Evolutionary conservation across 768 basidiomycete genomes (phyloP), one percentile per base, ranked within the genome.

Genomic region (Lentinus brumalis): DNA sequence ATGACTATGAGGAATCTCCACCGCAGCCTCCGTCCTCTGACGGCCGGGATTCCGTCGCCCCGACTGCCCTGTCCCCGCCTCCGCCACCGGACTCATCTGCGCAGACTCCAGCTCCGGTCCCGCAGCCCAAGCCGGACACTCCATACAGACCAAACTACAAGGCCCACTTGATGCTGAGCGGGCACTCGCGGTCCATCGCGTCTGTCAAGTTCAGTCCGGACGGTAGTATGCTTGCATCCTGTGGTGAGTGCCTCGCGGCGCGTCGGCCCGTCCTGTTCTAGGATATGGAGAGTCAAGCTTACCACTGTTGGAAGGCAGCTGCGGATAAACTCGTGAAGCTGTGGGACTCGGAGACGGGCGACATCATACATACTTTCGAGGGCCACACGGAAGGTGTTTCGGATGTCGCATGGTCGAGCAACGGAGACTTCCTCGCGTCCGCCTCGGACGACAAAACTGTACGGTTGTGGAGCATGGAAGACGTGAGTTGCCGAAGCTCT

Each of bases 371-470:
- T 57, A 95, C 91, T 2, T 78, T 91, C 40, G 75, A 81, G 62
- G 91, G 91, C 2, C 92, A 94, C 69, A 80, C 80, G 7, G 82
- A 88, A 71, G 96, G 96, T 1, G 86, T 98, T 62, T 95, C 93
- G 50, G 93, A 96, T 69, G 76, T 98, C 61, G 89, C 93, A 16
- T 96, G 95, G 91, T 92, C 94, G 0, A 77, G 77, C 56, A 91
- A 96, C 70, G 87, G 87, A 26, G 83, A 88, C 57, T 89, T 87
- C 69, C 74, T 98, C 39, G 95, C 96, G 0, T 93, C 93, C 42
- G 95, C 93, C 0, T 96, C 94, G 4, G 96, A 99, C 72, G 96
- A 98, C 74, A 89, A 91, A 66, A 90, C 91, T 0, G 85, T 96
- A 58, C 82, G 88, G 32, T 83, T 97, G 60, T 96, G 95, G 95